A percentile compares a stretch with the other conserved stretches of the same genome.
phyloP scores from a whole-genome alignment of 805 yeast species.

The Komagataella kurtzmanii region DNA sequence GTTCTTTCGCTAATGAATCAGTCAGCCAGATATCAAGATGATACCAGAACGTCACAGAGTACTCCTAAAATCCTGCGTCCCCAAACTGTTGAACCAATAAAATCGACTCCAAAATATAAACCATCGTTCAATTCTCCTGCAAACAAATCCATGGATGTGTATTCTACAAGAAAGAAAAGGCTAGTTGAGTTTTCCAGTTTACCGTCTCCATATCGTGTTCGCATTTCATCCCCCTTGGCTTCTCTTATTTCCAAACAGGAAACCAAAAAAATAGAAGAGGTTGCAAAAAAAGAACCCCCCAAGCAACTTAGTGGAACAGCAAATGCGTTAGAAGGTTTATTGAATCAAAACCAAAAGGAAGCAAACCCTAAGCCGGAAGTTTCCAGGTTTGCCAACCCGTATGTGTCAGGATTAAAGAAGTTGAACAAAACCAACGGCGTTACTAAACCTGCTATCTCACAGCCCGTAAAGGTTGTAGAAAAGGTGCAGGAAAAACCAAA shows the following conservation, averaged over 20 bases:
- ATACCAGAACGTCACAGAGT: background rate
- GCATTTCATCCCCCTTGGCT: constrained; percentile 15
- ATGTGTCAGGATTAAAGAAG: background rate
- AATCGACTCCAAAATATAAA: constrained; percentile 1
- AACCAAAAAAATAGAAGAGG: constrained; percentile 6
- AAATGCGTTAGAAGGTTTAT: constrained; percentile 9
- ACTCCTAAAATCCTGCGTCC: background rate
- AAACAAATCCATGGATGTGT: background rate
- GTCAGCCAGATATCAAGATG: constrained; percentile 17
- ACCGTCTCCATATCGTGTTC: constrained; percentile 13
- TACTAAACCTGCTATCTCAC: background rate
- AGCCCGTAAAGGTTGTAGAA: background rate
- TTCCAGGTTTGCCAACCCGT: background rate
- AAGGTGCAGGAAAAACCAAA: background rate
- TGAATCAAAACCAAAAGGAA: constrained; percentile 5
- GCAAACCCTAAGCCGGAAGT: background rate
- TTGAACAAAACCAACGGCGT: background rate
- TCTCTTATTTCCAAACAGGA: constrained; percentile 7
- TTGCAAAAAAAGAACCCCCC: background rate
- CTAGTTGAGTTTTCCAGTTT: constrained; percentile 14
- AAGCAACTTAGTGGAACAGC: constrained; percentile 13
- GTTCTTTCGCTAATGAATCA: constrained; percentile 46
- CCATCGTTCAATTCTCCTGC: constrained; percentile 1
- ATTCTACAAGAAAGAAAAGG: constrained; percentile 13
- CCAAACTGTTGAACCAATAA: constrained; percentile 6